phyloP scores from a whole-genome alignment of 192 early-diverging fungal species.

The Anaeromyces robustus region DNA sequence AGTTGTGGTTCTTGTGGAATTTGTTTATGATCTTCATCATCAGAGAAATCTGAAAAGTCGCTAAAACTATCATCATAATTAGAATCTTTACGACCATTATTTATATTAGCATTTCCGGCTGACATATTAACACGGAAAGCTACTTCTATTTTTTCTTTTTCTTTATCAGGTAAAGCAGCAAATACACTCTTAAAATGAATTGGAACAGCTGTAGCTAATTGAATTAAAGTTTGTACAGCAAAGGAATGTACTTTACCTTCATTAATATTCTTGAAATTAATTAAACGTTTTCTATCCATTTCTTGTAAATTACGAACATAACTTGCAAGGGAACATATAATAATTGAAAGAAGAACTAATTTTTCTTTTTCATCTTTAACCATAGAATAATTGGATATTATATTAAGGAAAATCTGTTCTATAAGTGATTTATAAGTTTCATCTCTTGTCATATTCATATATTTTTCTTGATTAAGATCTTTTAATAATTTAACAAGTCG shows the following conservation, averaged over 20 bases:
- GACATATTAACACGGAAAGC: background rate
- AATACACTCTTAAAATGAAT: background rate
- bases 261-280: background rate
- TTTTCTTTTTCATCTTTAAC: background rate
- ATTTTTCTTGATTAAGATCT: background rate
- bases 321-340: background rate
- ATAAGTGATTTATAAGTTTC: background rate
- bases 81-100: background rate
- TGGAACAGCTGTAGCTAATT: background rate
- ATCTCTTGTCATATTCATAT: background rate
- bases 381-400: background rate
- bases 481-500: background rate
- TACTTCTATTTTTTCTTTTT: background rate
- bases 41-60: background rate
- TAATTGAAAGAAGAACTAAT: background rate
- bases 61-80: background rate
- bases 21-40: background rate
- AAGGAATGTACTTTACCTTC: background rate
- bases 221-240: background rate
- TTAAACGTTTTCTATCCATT: background rate
- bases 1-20: background rate
- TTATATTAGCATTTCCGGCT: background rate
- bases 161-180: background rate
- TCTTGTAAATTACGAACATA: background rate
- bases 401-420: background rate